Conservation (phyloP, 1,139 yeast genomes). For the Williopsis jadinii region DNA sequence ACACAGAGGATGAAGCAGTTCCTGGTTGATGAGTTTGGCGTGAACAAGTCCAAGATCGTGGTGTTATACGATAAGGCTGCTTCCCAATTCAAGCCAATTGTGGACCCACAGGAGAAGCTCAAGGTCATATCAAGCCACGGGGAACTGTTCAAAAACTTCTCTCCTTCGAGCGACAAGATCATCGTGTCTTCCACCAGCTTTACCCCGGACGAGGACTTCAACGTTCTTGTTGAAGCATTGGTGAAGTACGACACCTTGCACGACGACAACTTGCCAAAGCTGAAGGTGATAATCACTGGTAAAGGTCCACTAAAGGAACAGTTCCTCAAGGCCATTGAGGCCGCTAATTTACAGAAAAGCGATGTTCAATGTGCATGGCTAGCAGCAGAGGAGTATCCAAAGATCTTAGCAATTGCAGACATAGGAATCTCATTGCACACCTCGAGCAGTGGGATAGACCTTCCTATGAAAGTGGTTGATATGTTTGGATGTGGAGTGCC, state of each 20-base stretch:
- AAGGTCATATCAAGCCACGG: constrained; percentile 31
- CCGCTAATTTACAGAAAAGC: constrained; percentile 40
- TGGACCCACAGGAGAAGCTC: constrained; percentile 17
- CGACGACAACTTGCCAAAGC: constrained; percentile 32
- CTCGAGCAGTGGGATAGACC: constrained; percentile 87
- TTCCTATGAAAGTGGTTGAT: constrained; percentile 97
- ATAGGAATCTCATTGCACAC: constrained; percentile 85
- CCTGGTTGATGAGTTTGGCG: constrained; percentile 47
- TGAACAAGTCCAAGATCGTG: constrained; percentile 28
- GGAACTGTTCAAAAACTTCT: constrained; percentile 35
- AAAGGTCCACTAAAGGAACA: constrained; percentile 74
- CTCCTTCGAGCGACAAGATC: constrained; percentile 42
- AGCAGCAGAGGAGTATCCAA: constrained; percentile 72
- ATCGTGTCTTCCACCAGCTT: constrained; percentile 86
- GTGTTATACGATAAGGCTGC: constrained; percentile 76
- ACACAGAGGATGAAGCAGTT: constrained; percentile 66
- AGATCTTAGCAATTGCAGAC: constrained; percentile 69
- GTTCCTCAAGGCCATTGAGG: constrained; percentile 40
- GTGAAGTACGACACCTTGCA: constrained; percentile 46
- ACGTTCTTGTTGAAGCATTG: constrained; percentile 61
- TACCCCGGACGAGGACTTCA: constrained; percentile 91
- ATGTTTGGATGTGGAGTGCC: constrained; percentile 97
- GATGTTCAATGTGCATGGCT: constrained; percentile 70
- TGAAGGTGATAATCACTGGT: constrained; percentile 79
- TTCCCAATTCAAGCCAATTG: constrained; percentile 52